A percentile compares a stretch with the other conserved stretches of the same genome.
These are phyloP conservation scores for Malbranchea cinnamomea DNA, from an alignment of 2,329 filamentous ascomycete species.

Conservation along the genomic window DNA sequence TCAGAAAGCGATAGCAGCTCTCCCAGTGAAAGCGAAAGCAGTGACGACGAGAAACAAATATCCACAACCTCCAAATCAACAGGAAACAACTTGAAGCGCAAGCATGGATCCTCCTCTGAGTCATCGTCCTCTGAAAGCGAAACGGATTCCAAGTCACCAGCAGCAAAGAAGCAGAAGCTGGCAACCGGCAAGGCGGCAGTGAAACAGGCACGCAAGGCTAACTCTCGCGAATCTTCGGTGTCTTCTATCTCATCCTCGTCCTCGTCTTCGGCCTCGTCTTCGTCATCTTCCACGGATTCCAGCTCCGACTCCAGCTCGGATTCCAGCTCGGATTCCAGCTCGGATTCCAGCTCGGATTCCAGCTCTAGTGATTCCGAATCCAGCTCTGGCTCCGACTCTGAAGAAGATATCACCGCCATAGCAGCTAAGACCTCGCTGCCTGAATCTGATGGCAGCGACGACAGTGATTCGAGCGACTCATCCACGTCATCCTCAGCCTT, in stretches of 20 bases:
- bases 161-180: constrained; percentile 10
- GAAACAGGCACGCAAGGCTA: background rate
- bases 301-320: constrained; percentile 17
- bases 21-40: constrained; percentile 33
- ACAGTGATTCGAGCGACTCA: constrained; percentile 9
- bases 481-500: constrained; percentile 12
- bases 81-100: constrained; percentile 36
- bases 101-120: constrained; percentile 34
- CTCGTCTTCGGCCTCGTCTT: constrained; percentile 3
- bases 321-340: constrained; percentile 21
- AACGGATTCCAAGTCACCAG: constrained; percentile 17
- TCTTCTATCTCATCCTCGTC: no score
- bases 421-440: constrained; percentile 24
- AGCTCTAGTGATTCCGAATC: constrained; percentile 15
- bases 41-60: constrained; percentile 15
- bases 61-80: constrained; percentile 22
- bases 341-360: constrained; percentile 1
- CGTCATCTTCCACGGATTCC: constrained; percentile 3
- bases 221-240: constrained; percentile 1
- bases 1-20: constrained; percentile 33
- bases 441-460: constrained; percentile 17
- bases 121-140: constrained; percentile 21
- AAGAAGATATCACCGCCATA: constrained; percentile 18
- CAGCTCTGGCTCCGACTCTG: constrained; percentile 29
- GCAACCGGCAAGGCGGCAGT: background rate